Evolutionary conservation across 352 stramenopile genomes (phyloP), one percentile per base, ranked within the genome.

Genomic region (Plasmopara muralis): DNA sequence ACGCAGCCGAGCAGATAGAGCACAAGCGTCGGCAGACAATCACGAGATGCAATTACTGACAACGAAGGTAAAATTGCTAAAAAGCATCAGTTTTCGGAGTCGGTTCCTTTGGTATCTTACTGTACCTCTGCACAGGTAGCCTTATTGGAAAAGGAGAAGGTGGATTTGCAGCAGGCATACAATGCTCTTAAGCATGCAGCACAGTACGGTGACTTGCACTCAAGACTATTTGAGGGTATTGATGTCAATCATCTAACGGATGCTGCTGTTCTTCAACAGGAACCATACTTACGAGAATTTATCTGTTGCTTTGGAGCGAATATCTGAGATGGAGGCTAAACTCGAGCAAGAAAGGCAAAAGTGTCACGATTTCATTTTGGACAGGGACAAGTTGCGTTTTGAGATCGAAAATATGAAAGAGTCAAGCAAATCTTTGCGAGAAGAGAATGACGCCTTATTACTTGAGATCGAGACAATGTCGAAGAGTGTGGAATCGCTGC

Each of bases 391-490:
- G 10, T 14, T 73, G 13, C 62, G 49, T 31, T 40, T 65, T 39
- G 54, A 82, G 33, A 59, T 87, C 2, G 64, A 84, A 12, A 68
- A 80, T 42, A 68, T 83, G 42, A 71, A 71, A 30, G 58, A 64
- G 25, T 74, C 61, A 9, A 71, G 83, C 20, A 64, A 81, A 15
- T 68, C 78, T 5, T 70, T 72, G 8, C 67, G 74, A 55, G 75
- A 89, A 59, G 82, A 89, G 52, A 92, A 89, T 40, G 82, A 92
- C 40, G 78, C 78, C 0, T 50, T 91, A 15, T 60, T 89, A 10
- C 44, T 64, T 3, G 83, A 93, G 54, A 89, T 93, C 45, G 78
- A 89, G 15, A 72, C 70, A 7, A 69, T 92, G 18, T 53, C 50
- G 20, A 77, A 77, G 37, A 76, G 89, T 28, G 52, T 89, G 33